A percentile compares a stretch with the other conserved stretches of the same genome.
phyloP scores from a whole-genome alignment of 495 filamentous ascomycete genomes.

The Penicillium nucicola region DNA sequence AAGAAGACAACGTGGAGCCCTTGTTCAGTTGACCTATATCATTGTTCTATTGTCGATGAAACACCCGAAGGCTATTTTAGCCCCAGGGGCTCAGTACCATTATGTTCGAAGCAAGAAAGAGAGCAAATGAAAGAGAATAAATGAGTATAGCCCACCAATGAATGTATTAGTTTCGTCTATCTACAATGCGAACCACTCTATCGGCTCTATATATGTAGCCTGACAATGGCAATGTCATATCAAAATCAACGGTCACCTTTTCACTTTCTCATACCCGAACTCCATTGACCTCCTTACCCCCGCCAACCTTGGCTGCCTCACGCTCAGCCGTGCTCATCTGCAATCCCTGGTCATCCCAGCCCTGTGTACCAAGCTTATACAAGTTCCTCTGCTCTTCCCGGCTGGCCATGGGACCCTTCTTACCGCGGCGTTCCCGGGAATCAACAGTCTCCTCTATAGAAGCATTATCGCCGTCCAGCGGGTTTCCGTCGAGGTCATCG shows the following conservation, averaged over 20 bases:
- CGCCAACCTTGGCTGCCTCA: conserved; percentile 34
- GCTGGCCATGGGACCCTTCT: conserved; percentile 30
- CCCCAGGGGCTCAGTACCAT: neutral
- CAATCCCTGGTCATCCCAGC: conserved; percentile 44
- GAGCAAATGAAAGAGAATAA: neutral
- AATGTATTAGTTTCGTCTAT: conserved; percentile 6
- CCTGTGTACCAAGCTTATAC: conserved; percentile 39
- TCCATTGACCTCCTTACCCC: conserved; percentile 35
- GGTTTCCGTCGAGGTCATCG: conserved; percentile 36
- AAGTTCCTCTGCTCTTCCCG: conserved; percentile 38
- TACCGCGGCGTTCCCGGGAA: conserved; percentile 56
- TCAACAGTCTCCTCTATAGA: conserved; percentile 61
- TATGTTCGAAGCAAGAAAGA: neutral
- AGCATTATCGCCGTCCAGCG: conserved; percentile 52
- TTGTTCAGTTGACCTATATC: neutral
- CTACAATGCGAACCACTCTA: conserved; percentile 7
- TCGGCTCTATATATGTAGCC: conserved; percentile 11
- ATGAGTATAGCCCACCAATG: neutral
- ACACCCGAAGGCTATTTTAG: neutral
- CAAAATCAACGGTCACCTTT: conserved; percentile 4
- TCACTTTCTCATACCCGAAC: conserved; percentile 17
- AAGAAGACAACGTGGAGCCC: neutral
- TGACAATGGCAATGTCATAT: conserved; percentile 13
- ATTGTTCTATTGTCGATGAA: conserved; percentile 1
- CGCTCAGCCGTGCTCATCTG: conserved; percentile 42